These are phyloP conservation scores for Exserohilum turcica DNA, from an alignment of 2,329 filamentous ascomycete genomes.

Conservation along the genomic window DNA sequence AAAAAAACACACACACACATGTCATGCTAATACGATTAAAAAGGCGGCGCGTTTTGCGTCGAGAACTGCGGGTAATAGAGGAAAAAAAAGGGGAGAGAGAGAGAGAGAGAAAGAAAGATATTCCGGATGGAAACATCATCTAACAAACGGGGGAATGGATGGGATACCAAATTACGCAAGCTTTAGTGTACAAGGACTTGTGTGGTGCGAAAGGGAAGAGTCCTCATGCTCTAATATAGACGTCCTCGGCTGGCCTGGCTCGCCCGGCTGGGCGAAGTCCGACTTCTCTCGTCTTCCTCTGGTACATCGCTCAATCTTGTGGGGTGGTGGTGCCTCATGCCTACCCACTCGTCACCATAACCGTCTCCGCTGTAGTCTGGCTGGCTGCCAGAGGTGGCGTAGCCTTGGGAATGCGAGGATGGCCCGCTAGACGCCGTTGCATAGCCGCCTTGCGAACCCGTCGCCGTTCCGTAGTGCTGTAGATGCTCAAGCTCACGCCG, in stretches of 20 bases:
- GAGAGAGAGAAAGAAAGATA: no score
- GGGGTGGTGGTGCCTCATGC: conserved; percentile 48
- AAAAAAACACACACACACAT: no score
- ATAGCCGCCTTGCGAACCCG: conserved; percentile 36
- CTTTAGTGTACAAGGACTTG: not conserved
- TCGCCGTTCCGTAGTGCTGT: conserved; percentile 51
- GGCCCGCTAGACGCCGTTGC: conserved; percentile 34
- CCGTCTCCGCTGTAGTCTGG: conserved; percentile 47
- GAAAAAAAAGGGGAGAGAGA: not conserved
- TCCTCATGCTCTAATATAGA: conserved; percentile 17
- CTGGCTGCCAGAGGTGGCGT: conserved; percentile 22
- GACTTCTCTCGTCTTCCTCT: conserved; percentile 48
- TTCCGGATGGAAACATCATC: no score
- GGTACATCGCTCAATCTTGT: conserved; percentile 49
- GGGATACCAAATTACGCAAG: not conserved
- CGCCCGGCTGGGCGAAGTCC: conserved; percentile 45
- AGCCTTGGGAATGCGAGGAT: conserved; percentile 25
- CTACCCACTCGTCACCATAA: conserved; percentile 47
- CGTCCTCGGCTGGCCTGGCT: conserved; percentile 43
- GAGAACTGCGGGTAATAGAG: not conserved
- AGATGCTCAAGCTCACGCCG: conserved; percentile 56
- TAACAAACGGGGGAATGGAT: no score
- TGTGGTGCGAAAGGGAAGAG: not conserved
- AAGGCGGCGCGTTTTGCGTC: not conserved
- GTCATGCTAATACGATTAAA: not conserved